phyloP scores from a whole-genome alignment of 495 filamentous ascomycete species.

The Staphylotrichum tortipilum region DNA sequence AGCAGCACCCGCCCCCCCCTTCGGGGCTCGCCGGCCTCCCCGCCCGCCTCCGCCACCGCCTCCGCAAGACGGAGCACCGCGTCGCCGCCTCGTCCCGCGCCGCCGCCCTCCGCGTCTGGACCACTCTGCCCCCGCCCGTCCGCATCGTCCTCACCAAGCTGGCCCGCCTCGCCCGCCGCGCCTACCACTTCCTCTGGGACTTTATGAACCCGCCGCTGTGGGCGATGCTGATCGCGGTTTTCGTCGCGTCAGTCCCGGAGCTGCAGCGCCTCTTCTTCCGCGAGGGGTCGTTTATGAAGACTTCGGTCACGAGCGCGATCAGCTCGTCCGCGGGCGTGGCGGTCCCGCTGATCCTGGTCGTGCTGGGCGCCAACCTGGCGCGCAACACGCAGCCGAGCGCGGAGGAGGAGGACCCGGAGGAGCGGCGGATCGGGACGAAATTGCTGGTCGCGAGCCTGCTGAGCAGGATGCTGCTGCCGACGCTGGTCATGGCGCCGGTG shows the following conservation, averaged over 20 bases:
- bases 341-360: constrained; percentile 92
- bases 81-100: constrained; percentile 34
- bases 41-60: constrained; percentile 13
- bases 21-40: constrained; percentile 25
- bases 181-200: constrained; percentile 63
- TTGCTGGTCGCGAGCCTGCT: constrained; percentile 79
- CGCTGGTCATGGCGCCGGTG: constrained; percentile 86
- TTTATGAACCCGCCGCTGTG: constrained; percentile 99
- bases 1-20: no score
- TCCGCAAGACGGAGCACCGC: constrained; percentile 11
- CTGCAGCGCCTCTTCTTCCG: constrained; percentile 82
- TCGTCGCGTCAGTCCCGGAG: constrained; percentile 82
- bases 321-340: constrained; percentile 80
- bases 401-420: constrained; percentile 54
- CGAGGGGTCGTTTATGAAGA: constrained; percentile 81
- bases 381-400: constrained; percentile 53
- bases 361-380: constrained; percentile 87
- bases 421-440: constrained; percentile 57
- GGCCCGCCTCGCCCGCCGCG: constrained; percentile 36
- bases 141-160: constrained; percentile 45
- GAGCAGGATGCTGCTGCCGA: constrained; percentile 87
- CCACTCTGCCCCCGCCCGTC: constrained; percentile 48
- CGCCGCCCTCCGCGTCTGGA: constrained; percentile 17
- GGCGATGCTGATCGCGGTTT: constrained; percentile 85
- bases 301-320: constrained; percentile 85